These are phyloP conservation scores for Cucumis cinereus DNA, from an alignment of 306 rosid species.

Conservation along the genomic window DNA sequence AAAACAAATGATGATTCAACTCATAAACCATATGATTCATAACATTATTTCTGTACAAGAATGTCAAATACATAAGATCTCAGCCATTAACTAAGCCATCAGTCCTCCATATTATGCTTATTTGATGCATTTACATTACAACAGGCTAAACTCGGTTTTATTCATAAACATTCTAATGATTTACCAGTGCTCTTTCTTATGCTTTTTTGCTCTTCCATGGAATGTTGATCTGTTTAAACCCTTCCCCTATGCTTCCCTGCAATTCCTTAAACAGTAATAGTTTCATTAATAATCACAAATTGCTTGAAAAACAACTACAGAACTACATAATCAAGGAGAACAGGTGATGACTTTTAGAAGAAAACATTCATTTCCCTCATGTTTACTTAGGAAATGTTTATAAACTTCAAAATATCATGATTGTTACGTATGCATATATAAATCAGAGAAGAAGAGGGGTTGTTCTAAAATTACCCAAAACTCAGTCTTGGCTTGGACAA, in stretches of 20 bases:
- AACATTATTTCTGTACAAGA: conserved; percentile 1
- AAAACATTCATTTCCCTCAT: background rate
- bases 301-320: background rate
- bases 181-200: background rate
- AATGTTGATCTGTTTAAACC: conserved; percentile 7
- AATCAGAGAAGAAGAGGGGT: background rate
- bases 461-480: background rate
- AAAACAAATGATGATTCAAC: background rate
- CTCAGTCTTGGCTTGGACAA: background rate
- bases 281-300: background rate
- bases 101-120: background rate
- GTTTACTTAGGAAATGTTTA: background rate
- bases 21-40: background rate
- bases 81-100: background rate
- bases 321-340: background rate
- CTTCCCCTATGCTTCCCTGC: conserved; percentile 9
- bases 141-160: background rate
- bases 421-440: background rate
- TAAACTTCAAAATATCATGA: background rate
- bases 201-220: conserved; percentile 11
- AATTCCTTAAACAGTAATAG: background rate
- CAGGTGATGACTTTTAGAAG: background rate
- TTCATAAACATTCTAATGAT: background rate
- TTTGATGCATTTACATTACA: background rate
- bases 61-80: background rate